A percentile compares a stretch with the other conserved stretches of the same genome.
Evolutionary conservation across 768 basidiomycete genomes (phyloP).

Genomic region (Rhodocollybia butyracea): DNA sequence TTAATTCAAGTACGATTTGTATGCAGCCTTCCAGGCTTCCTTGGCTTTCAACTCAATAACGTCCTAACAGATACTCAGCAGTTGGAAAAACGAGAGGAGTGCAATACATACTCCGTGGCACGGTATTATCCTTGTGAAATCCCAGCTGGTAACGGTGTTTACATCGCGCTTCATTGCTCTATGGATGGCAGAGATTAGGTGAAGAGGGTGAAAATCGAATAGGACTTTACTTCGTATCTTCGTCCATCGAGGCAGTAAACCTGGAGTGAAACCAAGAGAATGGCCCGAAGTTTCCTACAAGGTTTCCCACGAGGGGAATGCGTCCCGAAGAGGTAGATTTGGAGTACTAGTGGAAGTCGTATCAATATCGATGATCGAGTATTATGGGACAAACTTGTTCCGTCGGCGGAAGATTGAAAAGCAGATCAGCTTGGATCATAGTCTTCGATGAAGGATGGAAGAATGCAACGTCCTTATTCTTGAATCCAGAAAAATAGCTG

Average conservation of each 20-base stretch:
- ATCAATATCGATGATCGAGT: background rate
- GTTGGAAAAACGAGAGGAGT: background rate
- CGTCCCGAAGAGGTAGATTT: slow-evolving; percentile 27
- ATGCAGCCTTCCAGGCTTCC: slow-evolving; percentile 38
- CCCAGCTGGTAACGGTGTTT: slow-evolving; percentile 66
- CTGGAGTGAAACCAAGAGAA: slow-evolving; percentile 32
- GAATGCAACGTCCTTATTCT: slow-evolving; percentile 83
- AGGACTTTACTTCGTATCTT: slow-evolving; percentile 35
- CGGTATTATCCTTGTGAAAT: slow-evolving; percentile 70
- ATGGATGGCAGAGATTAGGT: background rate
- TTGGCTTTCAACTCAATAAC: slow-evolving; percentile 53
- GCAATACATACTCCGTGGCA: slow-evolving; percentile 46
- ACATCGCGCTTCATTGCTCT: slow-evolving; percentile 62
- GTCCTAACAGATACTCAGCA: slow-evolving; percentile 29
- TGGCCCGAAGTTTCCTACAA: slow-evolving; percentile 29
- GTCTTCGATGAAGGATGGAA: slow-evolving; percentile 69
- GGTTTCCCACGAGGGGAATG: slow-evolving; percentile 21
- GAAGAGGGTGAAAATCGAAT: background rate
- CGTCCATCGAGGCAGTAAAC: slow-evolving; percentile 29
- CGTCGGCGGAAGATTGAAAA: slow-evolving; percentile 76
- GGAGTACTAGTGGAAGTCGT: slow-evolving; percentile 29
- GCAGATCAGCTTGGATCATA: slow-evolving; percentile 76
- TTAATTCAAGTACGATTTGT: slow-evolving; percentile 12
- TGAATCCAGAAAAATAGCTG: slow-evolving; percentile 68
- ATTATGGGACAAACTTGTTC: slow-evolving; percentile 53